Conservation (phyloP, 1,284 basidiomycete species). For the Salmacisia buchloeana region DNA sequence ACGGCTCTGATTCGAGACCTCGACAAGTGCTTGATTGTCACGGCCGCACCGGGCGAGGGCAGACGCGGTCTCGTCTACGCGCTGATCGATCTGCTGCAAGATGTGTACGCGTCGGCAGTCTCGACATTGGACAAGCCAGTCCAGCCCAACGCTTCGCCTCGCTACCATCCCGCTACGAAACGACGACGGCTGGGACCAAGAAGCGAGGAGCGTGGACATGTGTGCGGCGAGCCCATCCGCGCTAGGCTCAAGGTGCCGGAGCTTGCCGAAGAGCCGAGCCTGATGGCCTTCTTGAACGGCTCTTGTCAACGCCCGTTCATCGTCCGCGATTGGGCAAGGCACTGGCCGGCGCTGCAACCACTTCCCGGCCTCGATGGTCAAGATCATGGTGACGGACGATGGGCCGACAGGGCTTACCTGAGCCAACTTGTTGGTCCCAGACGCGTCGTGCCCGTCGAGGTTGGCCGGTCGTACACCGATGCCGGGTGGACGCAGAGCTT, state of each 20-base stretch:
- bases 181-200: not conserved
- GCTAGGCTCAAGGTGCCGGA: not conserved
- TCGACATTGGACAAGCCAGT: not conserved
- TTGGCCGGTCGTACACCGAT: constrained; percentile 75
- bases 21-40: not conserved
- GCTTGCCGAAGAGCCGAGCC: not conserved
- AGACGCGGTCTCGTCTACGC: not conserved
- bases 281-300: not conserved
- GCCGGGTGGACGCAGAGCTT: constrained; percentile 77
- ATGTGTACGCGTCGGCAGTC: not conserved
- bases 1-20: not conserved
- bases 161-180: not conserved
- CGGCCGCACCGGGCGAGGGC: not conserved
- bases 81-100: not conserved
- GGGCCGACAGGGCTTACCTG: constrained; percentile 25
- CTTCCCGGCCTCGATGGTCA: too few relatives aligned
- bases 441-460: constrained; percentile 80
- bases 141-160: not conserved
- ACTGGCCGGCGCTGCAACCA: not conserved
- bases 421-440: constrained; percentile 58
- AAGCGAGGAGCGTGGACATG: not conserved
- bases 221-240: not conserved
- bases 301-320: not conserved
- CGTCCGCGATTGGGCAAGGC: not conserved
- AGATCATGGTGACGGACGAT: too few relatives aligned